Percentiles rank a stretch among this genome's conserved stretches.
These are phyloP conservation scores for Podospora pseudopauciseta DNA, from an alignment of 495 filamentous ascomycete genomes.

Conservation along the genomic window DNA sequence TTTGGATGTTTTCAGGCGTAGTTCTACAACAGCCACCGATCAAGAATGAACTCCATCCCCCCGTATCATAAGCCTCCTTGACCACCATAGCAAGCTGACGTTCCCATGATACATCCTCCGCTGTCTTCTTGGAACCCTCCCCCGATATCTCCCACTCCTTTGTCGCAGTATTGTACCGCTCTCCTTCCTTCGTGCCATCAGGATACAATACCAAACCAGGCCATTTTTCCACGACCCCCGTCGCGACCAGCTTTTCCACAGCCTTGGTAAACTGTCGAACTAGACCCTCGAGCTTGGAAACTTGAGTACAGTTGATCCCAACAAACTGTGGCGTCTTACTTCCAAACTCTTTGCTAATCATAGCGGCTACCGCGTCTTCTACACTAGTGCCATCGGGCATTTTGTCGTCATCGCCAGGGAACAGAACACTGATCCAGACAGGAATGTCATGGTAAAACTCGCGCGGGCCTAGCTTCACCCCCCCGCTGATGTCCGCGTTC, in stretches of 20 bases:
- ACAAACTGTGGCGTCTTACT: conserved; percentile 52
- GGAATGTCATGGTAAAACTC: conserved; percentile 18
- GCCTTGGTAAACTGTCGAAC: conserved; percentile 45
- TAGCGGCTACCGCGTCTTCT: conserved; percentile 43
- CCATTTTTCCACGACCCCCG: conserved; percentile 30
- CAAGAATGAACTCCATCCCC: conserved; percentile 49
- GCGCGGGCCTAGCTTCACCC: too few relatives aligned
- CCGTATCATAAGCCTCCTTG: conserved; percentile 52
- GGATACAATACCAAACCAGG: conserved; percentile 63
- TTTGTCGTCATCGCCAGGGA: conserved; percentile 43
- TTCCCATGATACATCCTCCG: conserved; percentile 48
- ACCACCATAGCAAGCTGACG: conserved; percentile 53
- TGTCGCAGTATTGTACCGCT: conserved; percentile 59
- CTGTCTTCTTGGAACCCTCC: conserved; percentile 15
- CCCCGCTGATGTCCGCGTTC: not conserved
- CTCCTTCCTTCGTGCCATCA: conserved; percentile 59
- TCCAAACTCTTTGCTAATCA: conserved; percentile 35
- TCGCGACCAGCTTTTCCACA: conserved; percentile 34
- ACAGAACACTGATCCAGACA: conserved; percentile 63
- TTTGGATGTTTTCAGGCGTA: conserved; percentile 44
- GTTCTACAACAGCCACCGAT: conserved; percentile 64
- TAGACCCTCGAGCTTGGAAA: conserved; percentile 49
- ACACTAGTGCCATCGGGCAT: conserved; percentile 47
- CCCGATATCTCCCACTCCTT: conserved; percentile 53
- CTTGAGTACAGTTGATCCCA: conserved; percentile 64